Conservation (phyloP, 164 flowering plant genomes). For the Vitis amurensis region DNA sequence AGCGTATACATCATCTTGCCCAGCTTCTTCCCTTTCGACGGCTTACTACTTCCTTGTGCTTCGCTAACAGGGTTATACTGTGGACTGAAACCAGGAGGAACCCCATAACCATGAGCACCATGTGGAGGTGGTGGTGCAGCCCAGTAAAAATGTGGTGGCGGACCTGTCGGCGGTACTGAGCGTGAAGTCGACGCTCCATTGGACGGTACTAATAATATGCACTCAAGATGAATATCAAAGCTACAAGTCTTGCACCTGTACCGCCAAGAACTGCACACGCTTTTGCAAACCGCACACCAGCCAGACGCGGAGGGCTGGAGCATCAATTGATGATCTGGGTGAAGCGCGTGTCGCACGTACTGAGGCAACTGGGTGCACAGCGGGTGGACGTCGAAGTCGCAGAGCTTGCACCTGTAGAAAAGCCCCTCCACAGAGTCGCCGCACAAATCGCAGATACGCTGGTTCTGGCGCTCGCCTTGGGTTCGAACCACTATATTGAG, state of each 20-base stretch:
- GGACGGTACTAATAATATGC: not conserved
- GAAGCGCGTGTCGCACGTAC: conserved; percentile 8
- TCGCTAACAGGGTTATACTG: too few species aligned
- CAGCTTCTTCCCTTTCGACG: too few species aligned
- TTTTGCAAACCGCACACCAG: not conserved
- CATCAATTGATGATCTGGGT: not conserved
- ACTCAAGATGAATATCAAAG: not conserved
- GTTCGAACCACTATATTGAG: conserved; percentile 12
- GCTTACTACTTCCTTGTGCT: too few species aligned
- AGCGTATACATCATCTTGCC: too few species aligned
- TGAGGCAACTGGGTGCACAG: conserved; percentile 14
- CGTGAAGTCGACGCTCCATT: too few species aligned
- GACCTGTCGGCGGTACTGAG: too few species aligned
- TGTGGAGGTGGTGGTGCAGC: too few species aligned
- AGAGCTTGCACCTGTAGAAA: conserved; percentile 18
- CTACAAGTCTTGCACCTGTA: not conserved
- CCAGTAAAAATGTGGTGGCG: too few species aligned
- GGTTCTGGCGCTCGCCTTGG: not conserved
- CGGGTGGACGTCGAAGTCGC: conserved; percentile 11
- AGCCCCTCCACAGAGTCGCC: conserved; percentile 13
- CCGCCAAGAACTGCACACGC: conserved; percentile 1
- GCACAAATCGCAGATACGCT: conserved; percentile 18
- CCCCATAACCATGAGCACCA: too few species aligned
- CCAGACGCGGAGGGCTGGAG: not conserved
- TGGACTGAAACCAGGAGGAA: too few species aligned